Base-by-base conservation (phyloP, 148 eudicot genomes). In the Rhododendron mucronatum region DNA sequence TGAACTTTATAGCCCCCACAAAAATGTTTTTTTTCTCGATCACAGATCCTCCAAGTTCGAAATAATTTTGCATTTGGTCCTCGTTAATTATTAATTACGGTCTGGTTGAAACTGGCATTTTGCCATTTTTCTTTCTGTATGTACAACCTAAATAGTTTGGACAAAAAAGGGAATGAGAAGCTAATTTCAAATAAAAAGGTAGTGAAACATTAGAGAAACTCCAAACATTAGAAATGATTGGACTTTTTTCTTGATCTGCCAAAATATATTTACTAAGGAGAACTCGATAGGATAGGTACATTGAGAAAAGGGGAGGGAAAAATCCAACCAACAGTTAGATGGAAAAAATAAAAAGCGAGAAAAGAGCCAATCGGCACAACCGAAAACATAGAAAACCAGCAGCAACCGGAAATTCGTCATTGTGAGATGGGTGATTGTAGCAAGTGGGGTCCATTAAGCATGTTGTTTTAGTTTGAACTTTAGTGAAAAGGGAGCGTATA, bases 161-260 rank as follows among this genome's bases (percentile, higher is more conserved):
- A 82, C 12, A 50, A 76, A 85, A 76, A 18, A 30, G 30, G 30
- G 30, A 30, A 76, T 16, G 45, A 51, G 5, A 55, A 47, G 55
- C 21, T 15, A 55, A 55, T 16, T 51, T 55, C 61, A 55, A 78
- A 81, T 16, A 18, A 50, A 23, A 77, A 11, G 10, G 28, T 35
- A 55, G 13, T 47, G 10, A 21, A 37, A 15, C 35, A 78, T 41
- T 21, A 51, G 14, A 50, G 75, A 45, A 50, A 76, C 41, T 87
- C 51, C 86, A 84, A 87, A 89, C 86, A 81, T 84, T 84, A 85
- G 84, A 88, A 47, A 47, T 76, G 81, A 87, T 86, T 73, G 84
- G 88, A 84, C 26, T 47, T 9, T 47, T 47, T 9, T 5, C 45
- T 6, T 41, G 45, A 41, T 41, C 45, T 41, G 45, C 45, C 45